Percentiles rank a stretch among this genome's conserved stretches.
Conservation (phyloP, 768 basidiomycete species). For the Botryobasidium botryosum region DNA sequence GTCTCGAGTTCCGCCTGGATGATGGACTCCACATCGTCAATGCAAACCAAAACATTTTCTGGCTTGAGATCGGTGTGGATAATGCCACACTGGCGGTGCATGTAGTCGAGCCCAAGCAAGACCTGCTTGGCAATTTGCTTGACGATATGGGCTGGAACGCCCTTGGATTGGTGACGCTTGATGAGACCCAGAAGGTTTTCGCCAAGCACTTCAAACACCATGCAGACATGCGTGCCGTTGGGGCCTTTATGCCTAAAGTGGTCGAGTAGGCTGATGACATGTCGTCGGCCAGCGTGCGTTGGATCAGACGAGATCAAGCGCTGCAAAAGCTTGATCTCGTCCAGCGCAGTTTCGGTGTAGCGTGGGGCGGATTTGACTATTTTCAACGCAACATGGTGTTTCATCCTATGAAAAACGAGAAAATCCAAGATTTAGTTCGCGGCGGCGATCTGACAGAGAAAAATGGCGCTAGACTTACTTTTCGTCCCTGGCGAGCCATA, state of each 20-base stretch:
- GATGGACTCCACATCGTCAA: constrained; percentile 90
- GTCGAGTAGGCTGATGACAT: constrained; percentile 95
- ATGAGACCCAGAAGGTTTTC: constrained; percentile 93
- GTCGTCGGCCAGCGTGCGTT: constrained; percentile 75
- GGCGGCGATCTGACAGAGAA: neutral
- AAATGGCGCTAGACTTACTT: constrained; percentile 6
- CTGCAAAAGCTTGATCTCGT: constrained; percentile 96
- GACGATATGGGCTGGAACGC: constrained; percentile 83
- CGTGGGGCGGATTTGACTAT: constrained; percentile 95
- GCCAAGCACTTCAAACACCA: constrained; percentile 98
- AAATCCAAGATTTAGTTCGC: neutral
- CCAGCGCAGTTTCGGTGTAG: constrained; percentile 95
- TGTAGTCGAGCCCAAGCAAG: constrained; percentile 88
- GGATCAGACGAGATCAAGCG: constrained; percentile 74
- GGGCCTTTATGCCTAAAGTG: constrained; percentile 95
- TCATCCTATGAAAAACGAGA: constrained; percentile 37
- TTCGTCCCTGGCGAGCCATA: constrained; percentile 17
- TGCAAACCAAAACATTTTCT: constrained; percentile 92
- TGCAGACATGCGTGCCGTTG: constrained; percentile 95
- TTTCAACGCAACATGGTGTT: constrained; percentile 95
- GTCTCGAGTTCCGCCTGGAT: constrained; percentile 65
- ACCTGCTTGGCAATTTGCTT: constrained; percentile 96
- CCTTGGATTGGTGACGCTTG: constrained; percentile 96
- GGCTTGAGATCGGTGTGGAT: constrained; percentile 98
- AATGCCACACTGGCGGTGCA: constrained; percentile 93